Percentiles rank a stretch among this genome's conserved stretches.
Evolutionary conservation across 148 eudicot species (phyloP).

Genomic region (Beta vulgaris): DNA sequence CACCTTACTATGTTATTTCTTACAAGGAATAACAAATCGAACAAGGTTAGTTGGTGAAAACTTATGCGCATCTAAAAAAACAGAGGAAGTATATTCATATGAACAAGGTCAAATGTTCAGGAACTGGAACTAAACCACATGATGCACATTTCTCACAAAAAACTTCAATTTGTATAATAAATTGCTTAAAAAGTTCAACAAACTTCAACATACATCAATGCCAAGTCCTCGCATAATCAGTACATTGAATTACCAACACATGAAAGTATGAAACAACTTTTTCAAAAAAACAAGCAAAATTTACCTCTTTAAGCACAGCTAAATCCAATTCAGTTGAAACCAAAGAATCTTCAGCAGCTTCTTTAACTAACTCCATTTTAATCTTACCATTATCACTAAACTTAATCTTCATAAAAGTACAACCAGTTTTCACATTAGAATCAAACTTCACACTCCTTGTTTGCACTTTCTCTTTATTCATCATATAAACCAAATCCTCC

Average conservation of each 20-base stretch:
- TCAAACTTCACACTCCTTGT: slow-evolving; percentile 68
- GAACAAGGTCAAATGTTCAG: too few relatives aligned
- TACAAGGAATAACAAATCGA: too few relatives aligned
- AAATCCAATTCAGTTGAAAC: slow-evolving; percentile 61
- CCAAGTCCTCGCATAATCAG: not conserved
- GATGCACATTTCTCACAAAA: not conserved
- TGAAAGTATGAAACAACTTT: not conserved
- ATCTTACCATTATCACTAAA: slow-evolving; percentile 61
- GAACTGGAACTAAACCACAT: too few relatives aligned
- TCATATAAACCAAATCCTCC: slow-evolving; percentile 57
- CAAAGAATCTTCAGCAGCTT: slow-evolving; percentile 75
- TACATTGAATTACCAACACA: not conserved
- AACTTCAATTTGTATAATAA: not conserved
- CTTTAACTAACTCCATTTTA: slow-evolving; percentile 57
- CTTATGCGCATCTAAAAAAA: too few relatives aligned
- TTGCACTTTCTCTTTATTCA: slow-evolving; percentile 81
- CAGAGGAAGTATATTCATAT: too few relatives aligned
- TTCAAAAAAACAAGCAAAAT: not conserved
- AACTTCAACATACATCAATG: too few relatives aligned
- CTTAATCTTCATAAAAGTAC: slow-evolving; percentile 59
- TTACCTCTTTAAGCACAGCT: slow-evolving; percentile 90
- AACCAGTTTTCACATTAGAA: slow-evolving; percentile 44
- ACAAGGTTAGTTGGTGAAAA: too few relatives aligned
- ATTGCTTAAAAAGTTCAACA: too few relatives aligned
- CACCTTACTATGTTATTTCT: too few relatives aligned